These are phyloP conservation scores for Pythium brachiatum DNA, from an alignment of 352 stramenopile species.

Conservation along the genomic window DNA sequence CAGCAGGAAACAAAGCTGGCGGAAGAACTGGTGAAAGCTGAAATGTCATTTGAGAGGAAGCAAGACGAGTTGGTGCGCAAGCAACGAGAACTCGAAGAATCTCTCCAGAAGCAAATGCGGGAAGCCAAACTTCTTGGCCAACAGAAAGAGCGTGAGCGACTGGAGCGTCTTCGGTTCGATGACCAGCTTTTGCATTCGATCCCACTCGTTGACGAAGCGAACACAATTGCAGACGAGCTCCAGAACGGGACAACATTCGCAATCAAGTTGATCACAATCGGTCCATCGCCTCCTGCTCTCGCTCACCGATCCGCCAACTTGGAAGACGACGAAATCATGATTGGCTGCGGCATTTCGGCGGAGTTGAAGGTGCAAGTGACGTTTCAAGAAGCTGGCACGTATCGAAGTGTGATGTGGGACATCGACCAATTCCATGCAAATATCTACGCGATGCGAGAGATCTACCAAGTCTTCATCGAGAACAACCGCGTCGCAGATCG, in stretches of 20 bases:
- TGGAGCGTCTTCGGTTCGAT: conserved; percentile 72
- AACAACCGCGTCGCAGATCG: conserved; percentile 46
- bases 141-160: conserved; percentile 72
- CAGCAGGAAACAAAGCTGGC: conserved; percentile 75
- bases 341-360: conserved; percentile 48
- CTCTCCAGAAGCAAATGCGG: conserved; percentile 78
- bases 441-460: conserved; percentile 84
- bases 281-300: conserved; percentile 29
- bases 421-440: conserved; percentile 78
- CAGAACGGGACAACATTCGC: conserved; percentile 65
- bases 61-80: conserved; percentile 62
- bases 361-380: conserved; percentile 78
- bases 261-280: conserved; percentile 59
- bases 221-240: conserved; percentile 82
- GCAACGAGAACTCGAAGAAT: conserved; percentile 65
- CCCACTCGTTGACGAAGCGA: conserved; percentile 82
- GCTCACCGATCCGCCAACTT: conserved; percentile 25
- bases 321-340: conserved; percentile 55
- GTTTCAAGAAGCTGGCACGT: conserved; percentile 73
- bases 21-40: conserved; percentile 71
- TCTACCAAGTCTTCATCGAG: conserved; percentile 86
- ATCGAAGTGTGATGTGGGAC: conserved; percentile 74
- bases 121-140: conserved; percentile 63
- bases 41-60: conserved; percentile 77
- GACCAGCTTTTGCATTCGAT: conserved; percentile 78